A percentile compares a stretch with the other conserved stretches of the same genome.
Evolutionary conservation across 495 filamentous ascomycete species (phyloP).

Genomic region (Lichenothelia convexa): DNA sequence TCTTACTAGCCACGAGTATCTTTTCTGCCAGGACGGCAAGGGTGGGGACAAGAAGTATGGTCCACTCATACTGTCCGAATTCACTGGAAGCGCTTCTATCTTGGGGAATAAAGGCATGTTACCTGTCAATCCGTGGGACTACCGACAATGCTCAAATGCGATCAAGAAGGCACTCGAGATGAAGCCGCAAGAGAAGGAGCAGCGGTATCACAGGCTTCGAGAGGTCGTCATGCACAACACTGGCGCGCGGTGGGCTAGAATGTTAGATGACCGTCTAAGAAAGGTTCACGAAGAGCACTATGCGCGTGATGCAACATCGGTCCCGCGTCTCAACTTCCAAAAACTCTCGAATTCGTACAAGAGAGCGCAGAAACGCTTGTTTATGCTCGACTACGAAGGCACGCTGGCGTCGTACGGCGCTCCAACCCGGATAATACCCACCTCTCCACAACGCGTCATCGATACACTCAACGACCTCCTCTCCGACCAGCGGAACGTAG

Average conservation of each 20-base stretch:
- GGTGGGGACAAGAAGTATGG: constrained; percentile 56
- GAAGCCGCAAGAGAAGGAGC: constrained; percentile 46
- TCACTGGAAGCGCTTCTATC: constrained; percentile 75
- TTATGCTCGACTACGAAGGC: constrained; percentile 84
- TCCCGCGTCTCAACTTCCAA: constrained; percentile 59
- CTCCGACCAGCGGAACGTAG: constrained; percentile 57
- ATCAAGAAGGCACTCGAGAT: constrained; percentile 68
- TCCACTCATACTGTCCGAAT: constrained; percentile 79
- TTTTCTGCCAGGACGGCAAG: constrained; percentile 83
- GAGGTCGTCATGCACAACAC: constrained; percentile 61
- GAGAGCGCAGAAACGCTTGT: constrained; percentile 44
- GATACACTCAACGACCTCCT: constrained; percentile 63
- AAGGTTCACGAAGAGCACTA: constrained; percentile 67
- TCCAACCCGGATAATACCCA: constrained; percentile 58
- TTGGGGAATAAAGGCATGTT: constrained; percentile 62
- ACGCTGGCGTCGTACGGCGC: constrained; percentile 74
- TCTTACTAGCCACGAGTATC: constrained; percentile 76
- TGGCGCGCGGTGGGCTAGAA: constrained; percentile 62
- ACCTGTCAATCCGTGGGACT: constrained; percentile 86
- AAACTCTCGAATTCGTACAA: constrained; percentile 45
- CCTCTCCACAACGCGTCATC: constrained; percentile 66
- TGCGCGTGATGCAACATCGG: constrained; percentile 59
- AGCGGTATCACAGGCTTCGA: constrained; percentile 58
- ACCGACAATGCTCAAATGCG: constrained; percentile 63
- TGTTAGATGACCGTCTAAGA: constrained; percentile 47